These are phyloP conservation scores for Alternaria longipes DNA, from an alignment of 2,329 filamentous ascomycete genomes.

Conservation along the genomic window DNA sequence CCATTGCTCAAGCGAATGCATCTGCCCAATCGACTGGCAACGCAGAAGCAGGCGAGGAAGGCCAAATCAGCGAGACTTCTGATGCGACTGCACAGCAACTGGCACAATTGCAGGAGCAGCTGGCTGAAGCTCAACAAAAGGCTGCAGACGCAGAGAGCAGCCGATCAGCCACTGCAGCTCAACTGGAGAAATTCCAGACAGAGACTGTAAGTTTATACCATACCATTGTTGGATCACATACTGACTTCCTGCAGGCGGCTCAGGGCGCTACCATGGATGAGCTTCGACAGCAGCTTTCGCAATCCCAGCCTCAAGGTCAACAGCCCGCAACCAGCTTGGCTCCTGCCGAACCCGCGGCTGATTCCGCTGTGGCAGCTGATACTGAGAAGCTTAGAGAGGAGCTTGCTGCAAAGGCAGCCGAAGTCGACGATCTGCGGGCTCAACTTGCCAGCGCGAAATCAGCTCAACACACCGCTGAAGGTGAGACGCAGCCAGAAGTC, in stretches of 20 bases:
- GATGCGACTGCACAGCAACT: conserved; percentile 44
- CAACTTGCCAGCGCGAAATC: conserved; percentile 40
- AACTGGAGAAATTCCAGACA: conserved; percentile 68
- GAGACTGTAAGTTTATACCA: conserved; percentile 57
- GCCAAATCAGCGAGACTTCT: conserved; percentile 52
- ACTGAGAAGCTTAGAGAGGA: conserved; percentile 44
- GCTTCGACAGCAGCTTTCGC: conserved; percentile 45
- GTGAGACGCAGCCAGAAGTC: conserved; percentile 43
- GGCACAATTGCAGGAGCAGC: conserved; percentile 47
- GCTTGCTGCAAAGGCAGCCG: conserved; percentile 56
- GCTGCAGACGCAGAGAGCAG: conserved; percentile 44
- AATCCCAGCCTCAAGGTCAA: conserved; percentile 34
- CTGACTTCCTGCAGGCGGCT: conserved; percentile 45
- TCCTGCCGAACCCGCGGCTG: conserved; percentile 10
- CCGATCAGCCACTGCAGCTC: conserved; percentile 51
- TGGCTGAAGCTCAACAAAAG: conserved; percentile 44
- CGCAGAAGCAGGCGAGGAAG: conserved; percentile 56
- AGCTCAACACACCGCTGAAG: not conserved
- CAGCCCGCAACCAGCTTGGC: conserved; percentile 20
- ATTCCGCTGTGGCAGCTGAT: conserved; percentile 25
- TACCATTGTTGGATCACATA: not conserved
- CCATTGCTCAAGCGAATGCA: conserved; percentile 58
- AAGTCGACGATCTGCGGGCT: conserved; percentile 56
- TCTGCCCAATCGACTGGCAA: conserved; percentile 52
- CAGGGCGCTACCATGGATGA: conserved; percentile 52